Evolutionary conservation across 2,329 filamentous ascomycete species (phyloP), one percentile per base, ranked within the genome.

Genomic region (Colletotrichum shisoi): DNA sequence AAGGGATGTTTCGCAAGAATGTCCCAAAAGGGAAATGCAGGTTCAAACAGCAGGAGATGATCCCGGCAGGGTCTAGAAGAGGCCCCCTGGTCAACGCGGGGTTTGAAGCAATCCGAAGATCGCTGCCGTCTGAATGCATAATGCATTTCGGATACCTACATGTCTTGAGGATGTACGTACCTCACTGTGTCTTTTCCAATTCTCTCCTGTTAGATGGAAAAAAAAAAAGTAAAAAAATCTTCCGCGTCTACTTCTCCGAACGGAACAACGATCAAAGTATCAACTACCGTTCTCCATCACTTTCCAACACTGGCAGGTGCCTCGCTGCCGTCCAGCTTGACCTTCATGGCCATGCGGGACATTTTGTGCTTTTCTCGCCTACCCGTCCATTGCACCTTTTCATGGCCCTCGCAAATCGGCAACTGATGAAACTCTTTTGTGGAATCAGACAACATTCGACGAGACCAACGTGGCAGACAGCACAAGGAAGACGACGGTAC

Each of bases 1-100:
- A 44, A 67, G 56, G 62, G 62, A 62, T 57, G 66, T 62, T 71
- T 71, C 70, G 70, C 70, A 71, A 71, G 70, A 70, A 68, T 71
- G 68, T 70, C 70, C 70, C 60, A 62, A 71, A 71, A 65, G 46
- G 62, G 69, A 58, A 70, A 69, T 27, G 62, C 62, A 62, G 63
- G 13, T 51, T 48, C 56, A 42, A 46, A 15, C 31, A 51, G n/a
- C 37, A 69, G 44, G 57, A 60, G 60, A 53, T 46, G 54, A 67
- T 64, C 61, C 64, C 61, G 11, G 61, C 49, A 54, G 64, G 57
- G 54, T 42, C 54, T 67, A 52, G 37, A 59, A 56, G 57, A 56
- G 53, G 54, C 31, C 34, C 48, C 54, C 48, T 67, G 60, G 53
- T 46, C 56, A 67, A 59, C 64, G 64, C 61, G 64, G 64, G 64